Evolutionary conservation across 331 rosid species (phyloP), one percentile per base, ranked within the genome.

Genomic region (Stylosanthes scabra): DNA sequence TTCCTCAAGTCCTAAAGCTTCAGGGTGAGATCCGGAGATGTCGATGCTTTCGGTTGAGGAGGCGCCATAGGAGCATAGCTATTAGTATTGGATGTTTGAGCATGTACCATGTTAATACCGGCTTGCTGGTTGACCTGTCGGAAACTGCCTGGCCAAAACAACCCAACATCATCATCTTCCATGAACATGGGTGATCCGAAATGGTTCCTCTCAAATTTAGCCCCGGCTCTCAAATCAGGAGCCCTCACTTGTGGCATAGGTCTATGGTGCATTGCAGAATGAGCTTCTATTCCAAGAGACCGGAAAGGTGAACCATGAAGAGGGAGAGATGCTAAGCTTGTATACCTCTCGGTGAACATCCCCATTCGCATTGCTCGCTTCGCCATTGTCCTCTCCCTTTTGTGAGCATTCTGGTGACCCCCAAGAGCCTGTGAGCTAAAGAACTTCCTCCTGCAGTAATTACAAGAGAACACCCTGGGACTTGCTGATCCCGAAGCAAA

Each of bases 331-430:
- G 98, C 96, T 81, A 93, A 76, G 84, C 98, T 91, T 25, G 90
- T 80, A 60, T 86, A 93, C 83, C 92, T 78, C 31, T 87, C 90
- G 0, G 90, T 81, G 81, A 91, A 88, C 87, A 91, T 89, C 41
- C 98, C 97, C 95, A 93, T 91, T 41, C 97, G 78, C 93, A 91
- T 81, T 0, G 95, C 98, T 0, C 97, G 97, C 75, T 94, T 94
- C 0, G 98, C 97, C 93, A 94, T 94, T 68, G 98, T 94, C 67
- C 99, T 81, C 82, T 94, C 99, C 84, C 99, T 79, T 77, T 94
- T 94, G 71, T 94, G 99, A 70, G 99, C 99, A 78, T 94, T 94
- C 75, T 94, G 99, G 66, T 94, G 99, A 57, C 99, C 99, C 1
- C 98, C 99, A 9, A 94, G 76, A 2, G 99, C 99, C 81, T 94